A percentile compares a stretch with the other conserved stretches of the same genome.
phyloP scores from a whole-genome alignment of 805 yeast genomes.

The Pichia paraexigua region DNA sequence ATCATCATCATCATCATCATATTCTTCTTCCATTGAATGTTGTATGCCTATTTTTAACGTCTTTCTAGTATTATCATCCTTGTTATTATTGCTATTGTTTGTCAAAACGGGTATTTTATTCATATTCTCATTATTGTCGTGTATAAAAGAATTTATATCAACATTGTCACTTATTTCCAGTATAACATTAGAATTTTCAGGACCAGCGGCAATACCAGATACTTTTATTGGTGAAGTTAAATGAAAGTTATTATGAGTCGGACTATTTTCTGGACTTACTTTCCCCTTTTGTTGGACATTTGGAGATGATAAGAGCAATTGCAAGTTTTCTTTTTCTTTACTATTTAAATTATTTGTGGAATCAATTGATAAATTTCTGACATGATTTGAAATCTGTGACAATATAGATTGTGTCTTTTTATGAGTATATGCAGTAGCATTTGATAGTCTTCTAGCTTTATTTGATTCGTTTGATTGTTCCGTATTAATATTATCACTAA shows the following conservation, averaged over 20 bases:
- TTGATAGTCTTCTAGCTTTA: background rate
- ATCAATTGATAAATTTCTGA: background rate
- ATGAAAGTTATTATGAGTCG: background rate
- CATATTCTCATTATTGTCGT: background rate
- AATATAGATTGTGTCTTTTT: background rate
- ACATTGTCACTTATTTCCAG: constrained; percentile 1
- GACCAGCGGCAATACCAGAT: constrained; percentile 5
- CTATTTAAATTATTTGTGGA: background rate
- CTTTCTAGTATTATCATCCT: background rate
- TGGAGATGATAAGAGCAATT: background rate
- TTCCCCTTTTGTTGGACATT: constrained; percentile 1
- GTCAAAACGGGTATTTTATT: background rate
- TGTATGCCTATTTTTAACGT: background rate
- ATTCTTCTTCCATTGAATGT: background rate
- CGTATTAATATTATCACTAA: background rate
- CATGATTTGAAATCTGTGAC: background rate
- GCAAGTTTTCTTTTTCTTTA: background rate
- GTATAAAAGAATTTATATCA: background rate
- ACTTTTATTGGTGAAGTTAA: constrained; percentile 5
- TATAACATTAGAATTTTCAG: background rate
- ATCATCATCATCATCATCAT: too few relatives aligned
- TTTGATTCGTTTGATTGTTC: background rate
- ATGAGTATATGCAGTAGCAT: background rate
- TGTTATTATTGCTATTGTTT: background rate
- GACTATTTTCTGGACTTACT: constrained; percentile 5